Evolutionary conservation across 164 flowering plant species (phyloP).

Genomic region (Warburgia ugandensis): DNA sequence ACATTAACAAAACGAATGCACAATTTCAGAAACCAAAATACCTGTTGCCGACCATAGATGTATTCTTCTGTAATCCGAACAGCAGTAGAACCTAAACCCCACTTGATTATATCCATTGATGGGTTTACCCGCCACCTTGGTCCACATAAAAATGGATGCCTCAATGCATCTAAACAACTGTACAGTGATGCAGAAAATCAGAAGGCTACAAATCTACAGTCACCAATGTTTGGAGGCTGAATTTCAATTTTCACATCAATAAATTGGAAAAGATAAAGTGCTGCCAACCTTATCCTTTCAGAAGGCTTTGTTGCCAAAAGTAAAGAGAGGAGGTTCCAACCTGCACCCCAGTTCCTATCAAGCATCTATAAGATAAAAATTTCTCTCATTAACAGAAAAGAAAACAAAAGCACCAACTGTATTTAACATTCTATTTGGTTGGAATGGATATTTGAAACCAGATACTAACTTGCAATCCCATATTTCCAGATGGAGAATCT

Average conservation of each 20-base stretch:
- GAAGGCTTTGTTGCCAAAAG: slow-evolving; percentile 78
- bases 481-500: slow-evolving; percentile 65
- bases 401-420: slow-evolving; percentile 4
- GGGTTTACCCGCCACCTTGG: slow-evolving; percentile 92
- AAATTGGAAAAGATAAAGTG: too few relatives aligned
- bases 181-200: background rate
- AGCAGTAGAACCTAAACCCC: slow-evolving; percentile 98
- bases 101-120: slow-evolving; percentile 76
- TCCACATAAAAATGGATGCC: slow-evolving; percentile 96
- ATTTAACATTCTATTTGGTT: background rate
- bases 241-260: background rate
- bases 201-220: background rate
- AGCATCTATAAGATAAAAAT: slow-evolving; percentile 54
- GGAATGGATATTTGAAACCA: background rate
- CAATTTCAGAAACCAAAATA: slow-evolving; percentile 11
- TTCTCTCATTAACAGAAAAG: background rate
- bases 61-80: slow-evolving; percentile 90
- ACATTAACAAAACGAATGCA: background rate
- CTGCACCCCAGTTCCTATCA: slow-evolving; percentile 97
- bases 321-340: slow-evolving; percentile 86
- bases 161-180: slow-evolving; percentile 90
- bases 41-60: slow-evolving; percentile 86
- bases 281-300: slow-evolving; percentile 65
- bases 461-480: slow-evolving; percentile 69
- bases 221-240: background rate